Conservation (phyloP, 1,284 basidiomycete species). For the Naganishia sp. region DNA sequence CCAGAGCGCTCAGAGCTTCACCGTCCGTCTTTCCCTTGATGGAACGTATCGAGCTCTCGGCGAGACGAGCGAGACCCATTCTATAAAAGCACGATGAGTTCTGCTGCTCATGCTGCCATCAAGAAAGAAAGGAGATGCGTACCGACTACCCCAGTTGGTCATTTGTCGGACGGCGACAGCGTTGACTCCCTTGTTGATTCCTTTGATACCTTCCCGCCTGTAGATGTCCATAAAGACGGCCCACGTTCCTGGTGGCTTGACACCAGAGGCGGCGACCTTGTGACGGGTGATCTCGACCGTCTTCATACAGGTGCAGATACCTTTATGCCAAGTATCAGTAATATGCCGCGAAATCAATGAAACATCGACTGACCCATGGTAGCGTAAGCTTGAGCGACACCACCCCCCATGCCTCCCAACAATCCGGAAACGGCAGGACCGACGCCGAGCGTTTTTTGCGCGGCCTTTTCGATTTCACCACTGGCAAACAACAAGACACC, state of each 20-base stretch:
- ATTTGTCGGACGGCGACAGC: conserved; percentile 96
- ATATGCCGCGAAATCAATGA: neutral
- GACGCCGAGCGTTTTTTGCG: conserved; percentile 65
- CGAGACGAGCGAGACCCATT: conserved; percentile 94
- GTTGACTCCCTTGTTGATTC: conserved; percentile 99
- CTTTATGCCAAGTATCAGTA: conserved; percentile 53
- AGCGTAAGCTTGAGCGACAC: conserved; percentile 96
- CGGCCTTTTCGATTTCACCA: conserved; percentile 82
- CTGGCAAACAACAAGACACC: conserved; percentile 94
- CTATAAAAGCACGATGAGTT: conserved; percentile 53
- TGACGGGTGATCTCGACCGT: conserved; percentile 97
- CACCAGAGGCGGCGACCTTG: conserved; percentile 87
- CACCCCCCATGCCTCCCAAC: conserved; percentile 95
- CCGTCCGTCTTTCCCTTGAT: conserved; percentile 67
- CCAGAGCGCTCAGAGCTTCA: conserved; percentile 72
- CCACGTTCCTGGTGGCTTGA: conserved; percentile 90
- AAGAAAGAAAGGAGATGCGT: conserved; percentile 41
- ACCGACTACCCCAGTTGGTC: conserved; percentile 99
- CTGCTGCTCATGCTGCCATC: too few species aligned
- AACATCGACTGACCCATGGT: conserved; percentile 81
- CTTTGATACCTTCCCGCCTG: conserved; percentile 85
- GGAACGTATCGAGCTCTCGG: conserved; percentile 77
- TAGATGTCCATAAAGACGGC: conserved; percentile 94
- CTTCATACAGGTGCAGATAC: conserved; percentile 98
- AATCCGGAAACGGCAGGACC: conserved; percentile 82